Base-by-base conservation (phyloP, 2,329 filamentous ascomycete species). In the Colletotrichum zoysiae region DNA sequence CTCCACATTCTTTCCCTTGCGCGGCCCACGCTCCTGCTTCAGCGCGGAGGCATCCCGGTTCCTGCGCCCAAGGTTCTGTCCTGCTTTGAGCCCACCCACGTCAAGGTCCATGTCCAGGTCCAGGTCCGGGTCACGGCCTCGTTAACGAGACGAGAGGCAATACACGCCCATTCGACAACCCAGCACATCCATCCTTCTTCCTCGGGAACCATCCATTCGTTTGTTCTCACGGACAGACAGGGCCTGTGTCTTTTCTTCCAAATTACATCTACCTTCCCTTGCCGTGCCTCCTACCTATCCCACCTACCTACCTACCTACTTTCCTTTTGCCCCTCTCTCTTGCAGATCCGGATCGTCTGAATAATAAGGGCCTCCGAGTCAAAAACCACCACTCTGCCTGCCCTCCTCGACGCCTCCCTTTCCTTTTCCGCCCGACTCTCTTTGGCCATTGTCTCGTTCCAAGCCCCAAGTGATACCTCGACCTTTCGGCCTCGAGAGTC, bases 321-420 rank as follows among this genome's bases (percentile, higher is more conserved):
- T 70, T 72, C 67, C 63, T 73, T 64, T 66, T 65, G 73, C 50
- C 57, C 53, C 69, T 66, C 46, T 60, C 67, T 57, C 65, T 53
- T 64, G 69, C 65, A 71, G 69, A 69, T 71, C 69, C 65, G 53
- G 69, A 68, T 68, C 69, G 55, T 71, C 69, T 69, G 59, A 71
- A 64, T 42, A 63, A 53, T 65, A 62, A 40, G 46, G 67, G 53
- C 65, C 46, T 53, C 65, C 42, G 59, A 57, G 55, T 55, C 65
- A 64, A 69, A 71, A 69, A 69, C 46, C 69, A 64, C 53, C 44
- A 58, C 58, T 2, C 46, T 51, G 60, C 59, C 46, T 51, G 60
- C 59, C 58, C 48, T 57, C 65, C 67, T 40, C 63, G 56, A 61
- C 64, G 62, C 62, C 66, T 65, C 50, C 64, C 48, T 42, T 59